A percentile compares a stretch with the other conserved stretches of the same genome.
These are phyloP conservation scores for Cladorrhinum sp. DNA, from an alignment of 2,329 filamentous ascomycete genomes.

Conservation along the genomic window DNA sequence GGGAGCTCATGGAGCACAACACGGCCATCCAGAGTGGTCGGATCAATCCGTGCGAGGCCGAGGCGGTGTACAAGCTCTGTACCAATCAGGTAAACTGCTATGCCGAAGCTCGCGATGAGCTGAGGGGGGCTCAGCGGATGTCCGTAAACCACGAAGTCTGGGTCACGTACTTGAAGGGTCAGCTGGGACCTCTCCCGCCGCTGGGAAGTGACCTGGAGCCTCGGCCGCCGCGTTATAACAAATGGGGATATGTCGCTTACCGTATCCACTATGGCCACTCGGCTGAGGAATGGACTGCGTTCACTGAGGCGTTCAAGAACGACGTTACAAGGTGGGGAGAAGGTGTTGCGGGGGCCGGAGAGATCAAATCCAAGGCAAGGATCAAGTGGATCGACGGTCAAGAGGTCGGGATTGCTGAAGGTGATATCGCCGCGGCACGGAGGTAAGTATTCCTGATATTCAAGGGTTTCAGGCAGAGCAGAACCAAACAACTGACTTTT, in stretches of 20 bases:
- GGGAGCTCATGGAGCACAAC: not conserved
- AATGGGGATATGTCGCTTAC: constrained; percentile 18
- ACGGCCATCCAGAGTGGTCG: not conserved
- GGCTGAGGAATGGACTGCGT: constrained; percentile 9
- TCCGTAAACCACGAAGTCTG: constrained; percentile 4
- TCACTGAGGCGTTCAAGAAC: not conserved
- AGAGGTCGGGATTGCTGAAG: constrained; percentile 4
- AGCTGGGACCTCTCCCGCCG: not conserved
- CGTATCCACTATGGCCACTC: constrained; percentile 9
- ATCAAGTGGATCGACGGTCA: constrained; percentile 17
- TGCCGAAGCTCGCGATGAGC: constrained; percentile 4
- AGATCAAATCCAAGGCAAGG: constrained; percentile 3
- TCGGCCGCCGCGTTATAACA: not conserved
- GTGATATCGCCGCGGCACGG: not conserved
- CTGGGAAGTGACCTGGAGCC: not conserved
- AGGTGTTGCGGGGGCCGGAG: constrained; percentile 2
- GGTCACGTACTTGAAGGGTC: not conserved
- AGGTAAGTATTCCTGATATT: not conserved
- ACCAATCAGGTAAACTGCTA: not conserved
- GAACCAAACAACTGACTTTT: not conserved
- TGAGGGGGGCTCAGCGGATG: constrained; percentile 8
- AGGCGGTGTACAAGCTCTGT: not conserved
- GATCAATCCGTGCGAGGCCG: not conserved
- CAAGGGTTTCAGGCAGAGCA: not conserved
- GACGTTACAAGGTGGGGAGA: constrained; percentile 8